Evolutionary conservation across 106 monocot genomes (phyloP).

Genomic region (Platanthera zijinensis): DNA sequence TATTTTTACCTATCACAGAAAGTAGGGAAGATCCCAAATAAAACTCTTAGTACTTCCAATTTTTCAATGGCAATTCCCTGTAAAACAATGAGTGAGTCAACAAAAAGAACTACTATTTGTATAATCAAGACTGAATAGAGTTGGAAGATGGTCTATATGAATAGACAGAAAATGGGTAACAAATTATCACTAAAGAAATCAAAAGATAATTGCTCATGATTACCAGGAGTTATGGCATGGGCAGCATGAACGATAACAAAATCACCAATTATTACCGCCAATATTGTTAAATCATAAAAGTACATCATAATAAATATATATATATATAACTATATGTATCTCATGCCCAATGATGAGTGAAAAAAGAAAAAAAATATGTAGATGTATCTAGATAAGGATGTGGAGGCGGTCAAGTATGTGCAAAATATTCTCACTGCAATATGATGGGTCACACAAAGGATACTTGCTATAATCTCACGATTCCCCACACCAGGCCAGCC

Average conservation of each 20-base stretch:
- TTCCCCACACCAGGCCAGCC: too few species aligned
- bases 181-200: background rate
- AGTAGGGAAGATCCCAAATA: slow-evolving; percentile 92
- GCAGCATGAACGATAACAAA: background rate
- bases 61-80: slow-evolving; percentile 64
- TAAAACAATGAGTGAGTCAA: background rate
- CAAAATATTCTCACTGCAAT: too few species aligned
- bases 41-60: slow-evolving; percentile 73
- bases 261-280: background rate
- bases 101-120: background rate
- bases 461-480: too few species aligned
- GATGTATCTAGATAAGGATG: too few species aligned
- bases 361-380: too few species aligned
- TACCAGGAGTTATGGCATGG: background rate
- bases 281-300: background rate
- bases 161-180: background rate
- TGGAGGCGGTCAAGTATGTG: too few species aligned
- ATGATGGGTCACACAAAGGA: too few species aligned
- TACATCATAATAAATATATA: too few species aligned
- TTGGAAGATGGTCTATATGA: too few species aligned
- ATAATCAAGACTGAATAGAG: too few species aligned
- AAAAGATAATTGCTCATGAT: background rate
- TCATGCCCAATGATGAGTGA: too few species aligned
- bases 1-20: slow-evolving; percentile 65
- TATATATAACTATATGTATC: too few species aligned